phyloP scores from a whole-genome alignment of 208 protist species.

The Leishmania major region DNA sequence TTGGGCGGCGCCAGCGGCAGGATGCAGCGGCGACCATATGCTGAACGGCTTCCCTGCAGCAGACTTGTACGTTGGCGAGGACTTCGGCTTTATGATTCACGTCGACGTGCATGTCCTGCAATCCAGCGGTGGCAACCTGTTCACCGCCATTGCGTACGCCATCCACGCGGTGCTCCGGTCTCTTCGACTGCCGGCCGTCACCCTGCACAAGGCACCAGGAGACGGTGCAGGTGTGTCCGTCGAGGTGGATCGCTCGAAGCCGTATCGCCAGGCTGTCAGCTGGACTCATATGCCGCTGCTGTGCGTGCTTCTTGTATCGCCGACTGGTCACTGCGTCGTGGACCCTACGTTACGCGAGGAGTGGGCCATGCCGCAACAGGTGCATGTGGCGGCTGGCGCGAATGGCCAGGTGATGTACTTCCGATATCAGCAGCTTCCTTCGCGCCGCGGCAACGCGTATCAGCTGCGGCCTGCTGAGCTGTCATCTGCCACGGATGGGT shows the following conservation, averaged over 20 bases:
- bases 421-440: slow-evolving; percentile 70
- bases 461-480: slow-evolving; percentile 22
- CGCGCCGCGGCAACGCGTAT: slow-evolving; percentile 61
- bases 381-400: slow-evolving; percentile 61
- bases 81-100: slow-evolving; percentile 77
- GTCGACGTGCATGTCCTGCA: slow-evolving; percentile 85
- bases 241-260: slow-evolving; percentile 72
- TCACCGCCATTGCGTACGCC: slow-evolving; percentile 51
- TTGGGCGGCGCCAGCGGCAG: neutral
- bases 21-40: slow-evolving; percentile 1
- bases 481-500: slow-evolving; percentile 10
- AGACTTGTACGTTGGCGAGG: slow-evolving; percentile 76
- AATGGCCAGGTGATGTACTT: slow-evolving; percentile 59
- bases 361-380: slow-evolving; percentile 77
- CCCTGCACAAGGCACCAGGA: slow-evolving; percentile 52
- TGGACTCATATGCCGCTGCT: slow-evolving; percentile 71
- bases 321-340: slow-evolving; percentile 81
- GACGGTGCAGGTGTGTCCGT: slow-evolving; percentile 55
- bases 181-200: slow-evolving; percentile 60
- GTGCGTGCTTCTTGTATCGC: slow-evolving; percentile 56
- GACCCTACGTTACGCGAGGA: slow-evolving; percentile 78
- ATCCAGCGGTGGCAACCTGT: slow-evolving; percentile 59
- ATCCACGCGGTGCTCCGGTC: slow-evolving; percentile 70
- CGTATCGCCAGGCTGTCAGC: slow-evolving; percentile 52
- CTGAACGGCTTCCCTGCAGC: slow-evolving; percentile 51